Conservation (phyloP, 805 yeast species). For the Candida xiaguanensis region DNA sequence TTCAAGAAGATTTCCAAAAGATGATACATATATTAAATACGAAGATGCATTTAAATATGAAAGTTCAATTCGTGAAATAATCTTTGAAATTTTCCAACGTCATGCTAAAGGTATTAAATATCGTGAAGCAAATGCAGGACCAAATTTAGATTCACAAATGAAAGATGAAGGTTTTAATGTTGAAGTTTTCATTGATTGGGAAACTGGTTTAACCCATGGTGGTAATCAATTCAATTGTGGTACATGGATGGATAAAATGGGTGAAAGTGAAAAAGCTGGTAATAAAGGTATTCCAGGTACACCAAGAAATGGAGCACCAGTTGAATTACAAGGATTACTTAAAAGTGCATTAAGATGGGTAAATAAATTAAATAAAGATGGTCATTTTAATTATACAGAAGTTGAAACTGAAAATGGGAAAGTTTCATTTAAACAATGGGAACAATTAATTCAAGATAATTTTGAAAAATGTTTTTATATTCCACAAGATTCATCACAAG, state of each 20-base stretch:
- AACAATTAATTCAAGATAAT: conserved; percentile 58
- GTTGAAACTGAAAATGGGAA: conserved; percentile 62
- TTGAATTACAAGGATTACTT: conserved; percentile 85
- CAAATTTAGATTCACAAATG: conserved; percentile 86
- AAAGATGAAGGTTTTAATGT: conserved; percentile 88
- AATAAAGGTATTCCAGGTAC: conserved; percentile 95
- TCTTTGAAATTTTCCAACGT: conserved; percentile 78
- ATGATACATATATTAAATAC: conserved; percentile 69
- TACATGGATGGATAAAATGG: conserved; percentile 99
- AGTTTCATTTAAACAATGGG: conserved; percentile 68
- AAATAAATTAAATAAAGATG: conserved; percentile 49
- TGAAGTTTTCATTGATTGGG: conserved; percentile 78
- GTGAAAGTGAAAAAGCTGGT: conserved; percentile 81
- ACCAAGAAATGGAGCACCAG: conserved; percentile 95
- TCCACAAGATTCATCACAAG: conserved; percentile 64
- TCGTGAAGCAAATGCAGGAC: conserved; percentile 95
- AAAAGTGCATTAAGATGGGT: conserved; percentile 85
- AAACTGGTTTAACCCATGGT: conserved; percentile 81
- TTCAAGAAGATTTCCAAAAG: conserved; percentile 81
- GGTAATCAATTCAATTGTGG: conserved; percentile 95
- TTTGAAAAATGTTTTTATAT: conserved; percentile 79
- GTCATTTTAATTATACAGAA: conserved; percentile 51
- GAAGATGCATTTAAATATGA: conserved; percentile 79
- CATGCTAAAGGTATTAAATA: conserved; percentile 87
- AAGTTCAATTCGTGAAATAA: conserved; percentile 66